Evolutionary conservation across 139 green algal species (phyloP), one percentile per base, ranked within the genome.

Genomic region (Diplosphaera chodatii): DNA sequence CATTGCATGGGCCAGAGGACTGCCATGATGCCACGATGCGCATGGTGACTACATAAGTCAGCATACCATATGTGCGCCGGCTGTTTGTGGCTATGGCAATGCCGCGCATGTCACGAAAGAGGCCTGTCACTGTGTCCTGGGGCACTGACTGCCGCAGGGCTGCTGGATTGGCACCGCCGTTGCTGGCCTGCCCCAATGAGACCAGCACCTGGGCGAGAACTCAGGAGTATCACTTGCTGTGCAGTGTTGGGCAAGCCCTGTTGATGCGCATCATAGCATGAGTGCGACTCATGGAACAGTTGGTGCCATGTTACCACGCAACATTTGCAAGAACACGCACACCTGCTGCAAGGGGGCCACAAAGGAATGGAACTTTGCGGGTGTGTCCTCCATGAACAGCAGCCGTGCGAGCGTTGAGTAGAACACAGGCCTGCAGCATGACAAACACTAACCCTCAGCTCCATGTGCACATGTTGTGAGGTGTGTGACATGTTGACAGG

Each of bases 321-420:
- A n/a, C n/a, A n/a, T n/a, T n/a, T n/a, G n/a, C n/a, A n/a, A n/a
- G n/a, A n/a, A n/a, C n/a, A n/a, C n/a, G n/a, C n/a, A 20, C 29
- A 90, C 88, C 78, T 89, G 81, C 33, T 93, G 86, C 66, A 99
- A 75, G 20, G 95, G 95, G n/a, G 83, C 73, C 48, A 99, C 89
- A 73, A 98, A 99, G 2, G 85, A 73, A 37, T 93, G 89, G 85
- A 98, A 98, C 40, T 91, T 89, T 18, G 70, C 55, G 1, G 89
- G 86, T 0, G 86, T 89, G 78, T 98, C 94, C 55, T 99, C 94
- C 91, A 96, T 96, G 80, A 98, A 98, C 34, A 98, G 88, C 59
- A 98, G 84, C 33, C 88, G 77, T 1, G 87, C 89, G 27, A 99
- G 85, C 10, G 92, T 99, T 77, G 77, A 70, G 86, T 99, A 98